phyloP scores from a whole-genome alignment of 176 grass and related monocot genomes.

The Rhynchospora tenuis region DNA sequence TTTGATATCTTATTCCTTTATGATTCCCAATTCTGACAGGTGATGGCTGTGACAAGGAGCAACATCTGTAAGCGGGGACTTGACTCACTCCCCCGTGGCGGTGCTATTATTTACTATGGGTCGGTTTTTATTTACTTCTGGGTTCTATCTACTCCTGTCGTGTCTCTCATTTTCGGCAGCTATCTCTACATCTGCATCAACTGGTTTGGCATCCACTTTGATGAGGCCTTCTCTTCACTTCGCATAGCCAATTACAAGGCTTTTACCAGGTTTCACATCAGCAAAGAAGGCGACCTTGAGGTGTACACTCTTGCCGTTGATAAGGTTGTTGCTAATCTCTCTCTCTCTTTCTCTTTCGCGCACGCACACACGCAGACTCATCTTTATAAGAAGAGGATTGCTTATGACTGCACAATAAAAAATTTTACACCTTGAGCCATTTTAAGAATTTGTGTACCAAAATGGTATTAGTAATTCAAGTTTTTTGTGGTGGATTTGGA shows the following conservation, averaged over 20 bases:
- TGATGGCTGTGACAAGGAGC: constrained; percentile 85
- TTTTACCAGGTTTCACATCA: constrained; percentile 82
- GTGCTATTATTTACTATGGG: constrained; percentile 82
- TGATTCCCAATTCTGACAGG: constrained; percentile 34
- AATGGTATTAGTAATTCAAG: neutral
- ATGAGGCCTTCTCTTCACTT: constrained; percentile 93
- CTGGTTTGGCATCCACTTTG: constrained; percentile 94
- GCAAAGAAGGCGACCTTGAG: constrained; percentile 74
- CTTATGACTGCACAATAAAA: neutral
- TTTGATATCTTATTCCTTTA: neutral
- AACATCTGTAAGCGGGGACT: constrained; percentile 87
- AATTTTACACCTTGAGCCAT: neutral
- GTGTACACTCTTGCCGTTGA: constrained; percentile 86
- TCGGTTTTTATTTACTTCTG: constrained; percentile 93
- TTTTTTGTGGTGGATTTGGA: neutral
- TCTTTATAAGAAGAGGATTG: neutral
- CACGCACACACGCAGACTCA: neutral
- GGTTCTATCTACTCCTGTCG: constrained; percentile 93
- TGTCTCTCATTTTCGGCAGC: constrained; percentile 86
- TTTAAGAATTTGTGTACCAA: neutral
- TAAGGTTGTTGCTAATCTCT: constrained; percentile 49
- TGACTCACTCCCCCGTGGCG: constrained; percentile 71
- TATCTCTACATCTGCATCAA: constrained; percentile 97
- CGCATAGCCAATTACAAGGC: constrained; percentile 97
- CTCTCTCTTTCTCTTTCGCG: neutral